Evolutionary conservation across 2,329 filamentous ascomycete genomes (phyloP), one percentile per base, ranked within the genome.

Genomic region (Stachybotrys elegans): DNA sequence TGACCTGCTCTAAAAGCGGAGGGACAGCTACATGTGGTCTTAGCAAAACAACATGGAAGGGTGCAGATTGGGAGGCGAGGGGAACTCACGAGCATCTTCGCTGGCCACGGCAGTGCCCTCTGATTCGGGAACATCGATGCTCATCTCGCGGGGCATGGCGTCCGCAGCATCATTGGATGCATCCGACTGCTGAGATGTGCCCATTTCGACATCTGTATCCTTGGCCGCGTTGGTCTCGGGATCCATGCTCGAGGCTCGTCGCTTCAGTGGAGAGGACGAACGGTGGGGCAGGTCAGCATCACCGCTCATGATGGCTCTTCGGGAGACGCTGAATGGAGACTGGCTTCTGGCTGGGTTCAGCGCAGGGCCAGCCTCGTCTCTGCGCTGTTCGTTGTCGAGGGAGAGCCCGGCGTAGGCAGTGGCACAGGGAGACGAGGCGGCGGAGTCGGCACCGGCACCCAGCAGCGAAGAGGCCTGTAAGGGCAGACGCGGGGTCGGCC

Each of bases 221-320:
- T 62, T 61, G 47, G 66, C 61, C 43, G 61, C 55, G 29, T 70
- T 61, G 20, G 59, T 57, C 40, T 76, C 75, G 40, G 70, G 70
- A 43, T 80, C 76, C 76, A 81, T 79, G 57, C 76, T 81, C 47
- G 77, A 81, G 27, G 80, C 80, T 50, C 75, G 73, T 57, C 81
- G 72, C 64, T 84, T 84, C 45, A 84, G 62, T 7, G 81, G 81
- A 17, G 81, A 84, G 22, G 80, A 83, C 17, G 81, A 81, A 53
- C 81, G 73, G 36, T 82, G 75, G 46, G 75, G 71, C 20, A 72
- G 57, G 49, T 83, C 76, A 52, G 73, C 69, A 61, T 78, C 75
- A 51, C 75, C 79, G 50, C 77, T 76, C 76, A 83, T 81, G 47
- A 82, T 72, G 52, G 70, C 73, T 50, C 76, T 70, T 53, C 72